These are phyloP conservation scores for Angophora floribunda DNA, from an alignment of 345 rosid genomes.

Conservation along the genomic window DNA sequence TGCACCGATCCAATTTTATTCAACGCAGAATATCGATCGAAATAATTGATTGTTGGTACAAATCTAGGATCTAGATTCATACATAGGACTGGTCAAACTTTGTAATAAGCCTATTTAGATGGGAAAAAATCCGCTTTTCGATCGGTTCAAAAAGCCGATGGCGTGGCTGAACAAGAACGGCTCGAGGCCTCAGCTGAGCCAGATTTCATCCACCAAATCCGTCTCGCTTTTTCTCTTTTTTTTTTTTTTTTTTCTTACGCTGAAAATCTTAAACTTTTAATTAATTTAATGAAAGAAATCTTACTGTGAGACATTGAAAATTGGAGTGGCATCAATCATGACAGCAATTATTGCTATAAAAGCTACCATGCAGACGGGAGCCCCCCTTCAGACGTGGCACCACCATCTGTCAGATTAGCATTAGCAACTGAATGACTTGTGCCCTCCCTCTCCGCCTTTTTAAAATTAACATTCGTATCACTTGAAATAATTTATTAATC, in stretches of 20 bases:
- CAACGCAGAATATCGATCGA: background rate
- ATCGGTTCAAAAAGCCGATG: background rate
- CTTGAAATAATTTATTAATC: background rate
- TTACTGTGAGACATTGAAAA: background rate
- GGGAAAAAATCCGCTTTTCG: background rate
- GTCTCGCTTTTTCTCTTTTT: background rate
- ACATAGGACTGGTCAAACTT: background rate
- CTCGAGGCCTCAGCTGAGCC: background rate
- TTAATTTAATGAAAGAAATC: background rate
- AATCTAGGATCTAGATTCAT: background rate
- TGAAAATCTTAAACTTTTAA: background rate
- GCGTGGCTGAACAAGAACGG: background rate
- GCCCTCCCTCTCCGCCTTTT: background rate
- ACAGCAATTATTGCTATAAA: constrained; percentile 19
- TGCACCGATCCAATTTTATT: background rate
- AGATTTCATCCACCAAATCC: background rate
- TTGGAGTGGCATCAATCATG: constrained; percentile 4
- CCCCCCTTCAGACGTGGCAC: background rate
- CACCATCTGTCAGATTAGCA: background rate
- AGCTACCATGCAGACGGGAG: constrained; percentile 12
- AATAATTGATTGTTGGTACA: background rate
- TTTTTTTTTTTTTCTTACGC: background rate
- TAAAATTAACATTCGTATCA: background rate
- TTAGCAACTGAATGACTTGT: background rate
- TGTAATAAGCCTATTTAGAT: background rate